A percentile compares a stretch with the other conserved stretches of the same genome.
Evolutionary conservation across 768 basidiomycete species (phyloP).

Genomic region (Tulasnella sp.): DNA sequence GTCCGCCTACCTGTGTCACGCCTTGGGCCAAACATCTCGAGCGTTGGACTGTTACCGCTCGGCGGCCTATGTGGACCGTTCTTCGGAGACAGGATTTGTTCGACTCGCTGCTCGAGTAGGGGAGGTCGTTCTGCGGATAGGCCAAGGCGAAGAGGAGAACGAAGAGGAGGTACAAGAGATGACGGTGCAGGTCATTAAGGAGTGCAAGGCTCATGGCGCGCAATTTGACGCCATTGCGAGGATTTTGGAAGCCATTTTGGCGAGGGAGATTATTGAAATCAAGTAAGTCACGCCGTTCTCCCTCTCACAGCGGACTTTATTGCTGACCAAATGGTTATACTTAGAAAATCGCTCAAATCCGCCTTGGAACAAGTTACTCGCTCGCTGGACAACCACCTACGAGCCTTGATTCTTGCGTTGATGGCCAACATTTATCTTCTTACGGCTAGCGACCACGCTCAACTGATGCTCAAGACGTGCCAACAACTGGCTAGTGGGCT

Average conservation of each 20-base stretch:
- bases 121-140: conserved; percentile 51
- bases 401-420: conserved; percentile 64
- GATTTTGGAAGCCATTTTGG: conserved; percentile 28
- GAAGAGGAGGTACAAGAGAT: background rate
- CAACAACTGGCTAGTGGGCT: conserved; percentile 70
- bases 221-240: conserved; percentile 22
- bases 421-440: conserved; percentile 68
- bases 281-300: conserved; percentile 46
- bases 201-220: conserved; percentile 45
- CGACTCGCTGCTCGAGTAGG: conserved; percentile 51
- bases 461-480: conserved; percentile 60
- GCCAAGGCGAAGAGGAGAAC: conserved; percentile 34
- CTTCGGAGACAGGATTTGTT: conserved; percentile 41
- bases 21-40: conserved; percentile 50
- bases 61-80: conserved; percentile 50
- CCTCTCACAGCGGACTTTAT: conserved; percentile 21
- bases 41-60: conserved; percentile 63
- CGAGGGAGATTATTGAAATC: conserved; percentile 53
- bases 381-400: conserved; percentile 67
- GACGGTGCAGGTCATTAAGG: conserved; percentile 43
- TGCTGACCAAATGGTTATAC: conserved; percentile 1
- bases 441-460: conserved; percentile 65
- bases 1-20: conserved; percentile 71
- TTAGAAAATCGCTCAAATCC: conserved; percentile 55
- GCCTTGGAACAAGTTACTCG: conserved; percentile 57